phyloP scores from a whole-genome alignment of 2,329 filamentous ascomycete species.

The Shiraia sp. region DNA sequence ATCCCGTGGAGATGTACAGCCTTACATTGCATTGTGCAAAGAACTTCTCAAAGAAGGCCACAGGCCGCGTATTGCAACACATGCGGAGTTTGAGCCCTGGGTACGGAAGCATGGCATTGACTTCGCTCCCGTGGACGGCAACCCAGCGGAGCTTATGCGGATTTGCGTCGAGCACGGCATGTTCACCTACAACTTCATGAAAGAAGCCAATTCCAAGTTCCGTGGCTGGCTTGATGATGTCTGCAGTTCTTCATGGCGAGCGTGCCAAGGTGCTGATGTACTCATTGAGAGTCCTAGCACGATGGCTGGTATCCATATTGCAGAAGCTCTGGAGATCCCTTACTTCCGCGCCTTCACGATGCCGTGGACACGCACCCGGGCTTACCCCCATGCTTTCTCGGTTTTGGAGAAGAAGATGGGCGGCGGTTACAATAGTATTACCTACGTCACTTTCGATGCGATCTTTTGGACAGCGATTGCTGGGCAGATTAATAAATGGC shows the following conservation, averaged over 20 bases:
- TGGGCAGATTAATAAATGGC: constrained; percentile 90
- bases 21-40: constrained; percentile 95
- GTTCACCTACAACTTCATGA: constrained; percentile 89
- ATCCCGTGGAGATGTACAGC: constrained; percentile 93
- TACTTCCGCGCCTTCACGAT: constrained; percentile 98
- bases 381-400: constrained; percentile 95
- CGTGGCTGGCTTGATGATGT: constrained; percentile 94
- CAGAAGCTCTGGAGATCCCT: constrained; percentile 86
- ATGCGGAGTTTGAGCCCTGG: constrained; percentile 87
- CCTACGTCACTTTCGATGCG: constrained; percentile 94
- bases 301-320: constrained; percentile 97
- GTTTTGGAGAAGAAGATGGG: constrained; percentile 93
- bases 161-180: constrained; percentile 97
- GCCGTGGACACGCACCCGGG: constrained; percentile 95
- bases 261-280: constrained; percentile 84
- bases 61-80: constrained; percentile 83
- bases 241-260: constrained; percentile 76
- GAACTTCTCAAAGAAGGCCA: constrained; percentile 87
- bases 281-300: constrained; percentile 94
- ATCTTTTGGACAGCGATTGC: constrained; percentile 96
- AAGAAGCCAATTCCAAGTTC: constrained; percentile 74
- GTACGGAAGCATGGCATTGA: constrained; percentile 91
- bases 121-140: constrained; percentile 84
- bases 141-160: constrained; percentile 91
- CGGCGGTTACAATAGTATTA: constrained; percentile 91